Evolutionary conservation across 345 rosid genomes (phyloP), one percentile per base, ranked within the genome.

Genomic region (Orychophragmus violaceus): DNA sequence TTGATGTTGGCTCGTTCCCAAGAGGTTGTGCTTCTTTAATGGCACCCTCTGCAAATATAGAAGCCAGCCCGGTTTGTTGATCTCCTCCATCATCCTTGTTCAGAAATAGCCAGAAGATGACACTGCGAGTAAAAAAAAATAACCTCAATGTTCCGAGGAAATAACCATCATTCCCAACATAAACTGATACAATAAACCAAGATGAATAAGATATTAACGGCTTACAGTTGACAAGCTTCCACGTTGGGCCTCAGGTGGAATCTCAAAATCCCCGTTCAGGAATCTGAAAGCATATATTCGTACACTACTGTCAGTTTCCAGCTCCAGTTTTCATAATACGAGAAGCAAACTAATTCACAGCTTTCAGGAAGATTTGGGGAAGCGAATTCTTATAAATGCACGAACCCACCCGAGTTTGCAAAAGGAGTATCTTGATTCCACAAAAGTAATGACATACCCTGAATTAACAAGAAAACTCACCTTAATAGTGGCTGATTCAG

Each of bases 221-320:
- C 8, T 70, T 88, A 91, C 96, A 3, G 96, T 89, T 27, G 98
- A 92, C 66, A 92, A 76, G 75, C 85, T 87, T 71, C 98, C 98
- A 35, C 82, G 83, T 66, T 89, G 98, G 71, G 96, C 89, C 89
- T 89, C 98, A 14, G 92, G 82, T 42, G 98, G 98, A 77, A 92
- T 89, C 81, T 92, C 98, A 69, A 92, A 91, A 69, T 87, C 88
- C 77, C 89, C n/a, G 75, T 66, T 92, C 92, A 60, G 95, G 95
- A 74, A 92, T 87, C 98, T 92, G 78, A 66, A 74, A 3, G 21
- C 44, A 70, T 1, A 45, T 29, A 60, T 14, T 48, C 8, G 2
- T 7, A 19, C 33, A 55, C 27, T 19, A 44, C 13, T 28, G 4
- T 69, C 24, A 58, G 39, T 59, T 35, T 68, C 24, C 19, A 30